Evolutionary conservation across 805 yeast genomes (phyloP).

Genomic region (Torulaspora delbrueckii): DNA sequence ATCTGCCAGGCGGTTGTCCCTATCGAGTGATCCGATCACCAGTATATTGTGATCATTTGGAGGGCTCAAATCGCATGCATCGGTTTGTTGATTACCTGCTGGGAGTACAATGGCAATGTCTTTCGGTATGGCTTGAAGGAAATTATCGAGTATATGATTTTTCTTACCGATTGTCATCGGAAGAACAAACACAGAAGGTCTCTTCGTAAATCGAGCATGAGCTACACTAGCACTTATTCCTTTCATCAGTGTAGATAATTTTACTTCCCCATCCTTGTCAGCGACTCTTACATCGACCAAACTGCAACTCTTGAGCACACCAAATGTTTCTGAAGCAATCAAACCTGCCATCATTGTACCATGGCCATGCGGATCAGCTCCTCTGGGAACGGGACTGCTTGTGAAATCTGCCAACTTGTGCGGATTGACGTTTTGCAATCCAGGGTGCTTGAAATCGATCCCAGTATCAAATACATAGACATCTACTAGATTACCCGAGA

Average conservation of each 20-base stretch:
- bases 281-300: constrained; percentile 43
- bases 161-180: constrained; percentile 35
- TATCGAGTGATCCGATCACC: constrained; percentile 12
- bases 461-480: constrained; percentile 41
- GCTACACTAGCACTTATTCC: constrained; percentile 32
- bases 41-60: constrained; percentile 13
- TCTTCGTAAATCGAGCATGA: constrained; percentile 29
- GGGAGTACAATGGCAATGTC: constrained; percentile 47
- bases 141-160: constrained; percentile 41
- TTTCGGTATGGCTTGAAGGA: constrained; percentile 39
- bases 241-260: constrained; percentile 33
- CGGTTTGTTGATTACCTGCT: constrained; percentile 45
- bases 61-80: constrained; percentile 46
- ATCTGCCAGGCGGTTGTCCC: constrained; percentile 9
- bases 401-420: constrained; percentile 44
- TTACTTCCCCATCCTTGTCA: constrained; percentile 37
- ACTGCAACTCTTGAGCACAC: constrained; percentile 46
- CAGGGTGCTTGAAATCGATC: constrained; percentile 34
- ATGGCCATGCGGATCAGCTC: constrained; percentile 43
- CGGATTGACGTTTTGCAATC: constrained; percentile 44
- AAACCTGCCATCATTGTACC: constrained; percentile 57
- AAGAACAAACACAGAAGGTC: constrained; percentile 39
- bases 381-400: constrained; percentile 24
- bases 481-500: constrained; percentile 40
- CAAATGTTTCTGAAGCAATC: constrained; percentile 47